Evolutionary conservation across 2,329 filamentous ascomycete species (phyloP).

Genomic region (Ascochyta koolunga): DNA sequence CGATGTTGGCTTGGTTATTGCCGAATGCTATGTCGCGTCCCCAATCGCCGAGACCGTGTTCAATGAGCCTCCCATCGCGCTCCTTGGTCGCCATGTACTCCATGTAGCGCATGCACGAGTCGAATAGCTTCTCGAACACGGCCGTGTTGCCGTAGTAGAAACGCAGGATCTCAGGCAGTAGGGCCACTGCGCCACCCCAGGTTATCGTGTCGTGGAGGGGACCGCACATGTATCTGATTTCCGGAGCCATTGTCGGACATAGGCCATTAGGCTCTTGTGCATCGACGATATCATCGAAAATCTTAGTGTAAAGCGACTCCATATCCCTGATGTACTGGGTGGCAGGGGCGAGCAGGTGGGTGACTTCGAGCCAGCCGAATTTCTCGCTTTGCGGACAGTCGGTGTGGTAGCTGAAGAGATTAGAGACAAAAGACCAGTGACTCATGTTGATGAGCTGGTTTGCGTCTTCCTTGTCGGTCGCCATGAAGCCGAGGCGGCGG

Average conservation of each 20-base stretch:
- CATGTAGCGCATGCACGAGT: slow-evolving; percentile 50
- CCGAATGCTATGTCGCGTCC: slow-evolving; percentile 53
- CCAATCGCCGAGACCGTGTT: slow-evolving; percentile 54
- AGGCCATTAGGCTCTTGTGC: slow-evolving; percentile 54
- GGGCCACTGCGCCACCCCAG: slow-evolving; percentile 51
- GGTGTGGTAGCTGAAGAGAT: slow-evolving; percentile 52
- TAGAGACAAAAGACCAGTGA: slow-evolving; percentile 52
- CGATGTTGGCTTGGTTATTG: slow-evolving; percentile 55
- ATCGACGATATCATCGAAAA: slow-evolving; percentile 55
- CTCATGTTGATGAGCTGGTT: slow-evolving; percentile 53
- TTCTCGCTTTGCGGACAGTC: slow-evolving; percentile 50
- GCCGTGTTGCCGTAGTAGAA: slow-evolving; percentile 51
- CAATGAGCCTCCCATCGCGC: slow-evolving; percentile 50
- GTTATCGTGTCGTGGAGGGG: slow-evolving; percentile 56
- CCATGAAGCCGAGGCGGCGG: slow-evolving; percentile 45
- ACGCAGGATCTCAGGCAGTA: slow-evolving; percentile 43
- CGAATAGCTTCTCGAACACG: slow-evolving; percentile 47
- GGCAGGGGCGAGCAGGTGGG: slow-evolving; percentile 53
- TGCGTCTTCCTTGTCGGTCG: slow-evolving; percentile 51
- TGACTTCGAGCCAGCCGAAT: slow-evolving; percentile 58
- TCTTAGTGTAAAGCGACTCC: slow-evolving; percentile 56
- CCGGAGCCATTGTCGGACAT: slow-evolving; percentile 56
- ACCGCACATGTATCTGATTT: slow-evolving; percentile 57
- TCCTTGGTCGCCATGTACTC: slow-evolving; percentile 52
- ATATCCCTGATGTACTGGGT: slow-evolving; percentile 57